A percentile compares a stretch with the other conserved stretches of the same genome.
phyloP scores from a whole-genome alignment of 805 yeast genomes.

The Diddensiella santjacobensis region DNA sequence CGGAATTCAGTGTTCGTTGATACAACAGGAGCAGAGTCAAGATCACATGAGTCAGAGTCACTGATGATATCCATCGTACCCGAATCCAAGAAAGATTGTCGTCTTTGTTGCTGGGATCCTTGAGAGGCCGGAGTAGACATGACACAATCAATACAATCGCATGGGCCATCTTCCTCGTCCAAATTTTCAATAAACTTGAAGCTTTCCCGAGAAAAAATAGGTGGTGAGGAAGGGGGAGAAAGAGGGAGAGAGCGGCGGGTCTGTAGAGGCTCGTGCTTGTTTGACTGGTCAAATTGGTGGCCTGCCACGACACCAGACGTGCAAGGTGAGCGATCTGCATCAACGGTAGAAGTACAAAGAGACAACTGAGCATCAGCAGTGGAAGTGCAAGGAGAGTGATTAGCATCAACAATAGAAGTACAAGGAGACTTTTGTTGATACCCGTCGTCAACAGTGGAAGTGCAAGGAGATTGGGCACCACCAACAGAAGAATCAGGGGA shows the following conservation, averaged over 20 bases:
- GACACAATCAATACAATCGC: conserved; percentile 1
- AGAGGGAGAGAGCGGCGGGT: conserved; percentile 4
- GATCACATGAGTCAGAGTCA: neutral
- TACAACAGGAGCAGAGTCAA: neutral
- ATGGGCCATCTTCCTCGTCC: conserved; percentile 1
- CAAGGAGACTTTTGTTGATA: neutral
- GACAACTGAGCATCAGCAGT: neutral
- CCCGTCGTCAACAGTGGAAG: neutral
- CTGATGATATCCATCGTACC: neutral
- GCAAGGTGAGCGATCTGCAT: neutral
- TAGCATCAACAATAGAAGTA: neutral
- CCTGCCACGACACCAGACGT: neutral
- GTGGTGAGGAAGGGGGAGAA: conserved; percentile 14
- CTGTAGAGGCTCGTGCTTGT: neutral
- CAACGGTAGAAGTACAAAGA: neutral
- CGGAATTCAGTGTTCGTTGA: neutral
- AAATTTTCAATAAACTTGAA: conserved; percentile 10
- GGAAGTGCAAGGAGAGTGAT: neutral
- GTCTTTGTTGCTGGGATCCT: neutral
- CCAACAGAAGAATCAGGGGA: neutral
- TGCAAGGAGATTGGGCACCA: neutral
- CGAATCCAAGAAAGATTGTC: neutral
- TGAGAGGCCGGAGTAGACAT: neutral
- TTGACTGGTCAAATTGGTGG: neutral
- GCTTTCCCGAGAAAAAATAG: conserved; percentile 8